Base-by-base conservation (phyloP, 768 basidiomycete genomes). In the Suillus paluster region DNA sequence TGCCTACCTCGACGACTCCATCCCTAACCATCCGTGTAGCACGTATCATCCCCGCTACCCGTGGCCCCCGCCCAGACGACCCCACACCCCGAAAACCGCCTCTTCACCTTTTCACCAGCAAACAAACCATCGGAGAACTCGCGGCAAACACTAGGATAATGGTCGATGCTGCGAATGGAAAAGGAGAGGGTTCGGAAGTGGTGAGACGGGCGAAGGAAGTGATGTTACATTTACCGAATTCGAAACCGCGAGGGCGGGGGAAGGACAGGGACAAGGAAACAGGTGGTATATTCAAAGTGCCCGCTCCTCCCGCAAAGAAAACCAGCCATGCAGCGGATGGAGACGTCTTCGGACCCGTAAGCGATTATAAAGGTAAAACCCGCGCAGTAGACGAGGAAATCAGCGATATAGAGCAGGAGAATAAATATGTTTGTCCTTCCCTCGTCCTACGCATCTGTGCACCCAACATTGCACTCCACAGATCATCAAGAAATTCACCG, bases 371-470 rank as follows among this genome's bases (percentile, higher is more conserved):
- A 71, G 77, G 75, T 9, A 78, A 75, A 27, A 70, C 70, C 1
- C 70, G 67, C n/a, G 69, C 64, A 7, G 30, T 54, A 8, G 62
- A 68, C 21, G 73, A 70, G 50, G 63, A 60, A 12, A 72, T 68
- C 17, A 64, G 65, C 30, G 66, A 77, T 59, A 67, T 84, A 44
- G 88, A 90, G 75, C 82, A 78, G 66, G 77, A 79, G 5, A 90
- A 90, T 69, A 90, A 87, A 71, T 80, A n/a, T 80, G 89, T 89
- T 64, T 67, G 81, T 72, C n/a, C 23, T 30, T 23, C n/a, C 10
- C n/a, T 25, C 25, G 38, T 41, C 3, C 10, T 27, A 23, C 38
- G 38, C 21, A 39, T n/a, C n/a, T n/a, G n/a, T n/a, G n/a, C n/a
- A n/a, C n/a, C n/a, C n/a, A 41, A 15, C 27, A 15, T 30, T 9